Base-by-base conservation (phyloP, 352 stramenopile species). In the Globisporangium megalacanthum region DNA sequence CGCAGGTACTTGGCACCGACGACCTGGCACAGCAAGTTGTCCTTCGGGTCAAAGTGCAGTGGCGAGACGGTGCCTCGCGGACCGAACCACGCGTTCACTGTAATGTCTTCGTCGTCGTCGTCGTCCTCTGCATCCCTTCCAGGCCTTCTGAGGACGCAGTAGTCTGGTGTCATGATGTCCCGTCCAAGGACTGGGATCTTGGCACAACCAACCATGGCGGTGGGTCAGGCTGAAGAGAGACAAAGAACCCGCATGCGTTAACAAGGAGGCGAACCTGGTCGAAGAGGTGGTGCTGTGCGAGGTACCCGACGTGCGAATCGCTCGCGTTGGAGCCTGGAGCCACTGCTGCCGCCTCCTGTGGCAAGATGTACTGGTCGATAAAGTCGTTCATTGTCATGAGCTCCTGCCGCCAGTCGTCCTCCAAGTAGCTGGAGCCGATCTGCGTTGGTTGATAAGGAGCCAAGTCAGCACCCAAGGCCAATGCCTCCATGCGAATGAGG, bases 281-380 rank as follows among this genome's bases (percentile, higher is more conserved):
- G 64, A 97, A 96, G 33, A 97, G 78, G 54, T 88, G 73, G 44
- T 97, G 86, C 64, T 97, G 89, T 0, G 89, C 89, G 39, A 97
- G 62, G 55, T 97, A 97, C 4, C 80, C 88, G 5, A 80, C 53
- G 22, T 10, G 47, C 22, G 20, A 11, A 20, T 19, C 44, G 20
- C 41, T 62, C 9, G 52, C 39, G 10, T n/a, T 25, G 3, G n/a
- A 19, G 4, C 13, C 52, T 39, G 35, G 7, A 39, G 1, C 35
- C n/a, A 8, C 6, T 11, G 20, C 4, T 35, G 2, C 0, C 65
- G 3, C 35, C 46, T 14, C 10, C 25, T 19, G n/a, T n/a, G 53
- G 50, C n/a, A 66, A 36, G 35, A 88, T 86, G 67, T 76, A 66
- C 29, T 57, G 59, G 64, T 94, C 81, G 9, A 94, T 68, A 54